Base-by-base conservation (phyloP, 495 filamentous ascomycete species). In the Lichenothelia convexa region DNA sequence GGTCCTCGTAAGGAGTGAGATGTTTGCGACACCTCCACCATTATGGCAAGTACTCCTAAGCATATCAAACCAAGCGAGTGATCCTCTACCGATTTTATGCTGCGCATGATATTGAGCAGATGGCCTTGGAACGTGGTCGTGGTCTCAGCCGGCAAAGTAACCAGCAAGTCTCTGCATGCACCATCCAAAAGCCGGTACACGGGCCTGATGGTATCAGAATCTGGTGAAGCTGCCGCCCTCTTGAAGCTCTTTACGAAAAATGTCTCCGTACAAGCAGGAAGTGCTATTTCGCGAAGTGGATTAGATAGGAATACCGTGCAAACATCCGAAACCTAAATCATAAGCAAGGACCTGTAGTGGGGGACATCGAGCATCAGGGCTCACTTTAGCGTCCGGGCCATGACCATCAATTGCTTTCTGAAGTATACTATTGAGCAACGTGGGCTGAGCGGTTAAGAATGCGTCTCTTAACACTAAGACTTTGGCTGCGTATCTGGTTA, bases 181-280 rank as follows among this genome's bases (percentile, higher is more conserved):
- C 55, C 53, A 40, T 53, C 40, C 20, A 58, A 41, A 16, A 56
- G 39, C 5, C 18, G 3, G 30, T 47, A 49, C 11, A 55, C 36
- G 1, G 44, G 48, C 22, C 34, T 40, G 19, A 56, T 36, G 4
- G 38, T 44, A 1, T 9, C 19, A 3, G 42, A 38, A 18, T 35
- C 26, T 18, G 53, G 48, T n/a, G 29, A 30, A 18, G 35, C 9
- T 1, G 35, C 34, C 15, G 53, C 50, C 1, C 40, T 17, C 9
- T 51, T 42, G 24, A 55, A 45, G 1, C 46, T 35, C 5, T 34
- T 43, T 5, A 56, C 27, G 32, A 58, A 51, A 16, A 56, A 46
- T 3, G 36, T 30, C 30, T 53, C 48, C 7, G 39, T 41, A 9
- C 36, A 38, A 13, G 46, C 44, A 17, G 53, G 55, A 7, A 54